A percentile compares a stretch with the other conserved stretches of the same genome.
phyloP scores from a whole-genome alignment of 768 basidiomycete species.

The Mycena sanguinolenta region DNA sequence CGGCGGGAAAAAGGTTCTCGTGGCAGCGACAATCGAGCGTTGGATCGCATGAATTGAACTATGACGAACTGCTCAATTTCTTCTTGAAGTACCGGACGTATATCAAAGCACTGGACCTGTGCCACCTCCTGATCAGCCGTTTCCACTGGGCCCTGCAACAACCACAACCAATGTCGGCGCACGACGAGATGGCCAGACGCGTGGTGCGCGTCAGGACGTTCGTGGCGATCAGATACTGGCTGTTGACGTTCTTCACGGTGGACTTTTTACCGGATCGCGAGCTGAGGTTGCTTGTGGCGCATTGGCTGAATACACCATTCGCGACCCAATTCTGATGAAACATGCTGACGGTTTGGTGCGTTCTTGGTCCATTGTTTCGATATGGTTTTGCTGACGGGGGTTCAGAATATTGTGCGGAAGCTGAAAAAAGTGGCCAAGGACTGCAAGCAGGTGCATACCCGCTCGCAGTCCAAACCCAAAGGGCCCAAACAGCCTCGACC shows the following conservation, averaged over 20 bases:
- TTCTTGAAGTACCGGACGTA: constrained; percentile 94
- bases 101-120: constrained; percentile 82
- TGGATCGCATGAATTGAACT: constrained; percentile 92
- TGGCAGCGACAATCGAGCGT: constrained; percentile 93
- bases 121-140: constrained; percentile 84
- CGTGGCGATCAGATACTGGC: constrained; percentile 91
- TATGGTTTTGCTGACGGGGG: constrained; percentile 27
- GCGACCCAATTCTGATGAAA: constrained; percentile 77
- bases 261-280: constrained; percentile 89
- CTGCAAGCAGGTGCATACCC: constrained; percentile 77
- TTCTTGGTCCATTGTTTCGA: constrained; percentile 20
- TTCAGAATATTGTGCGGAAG: constrained; percentile 83
- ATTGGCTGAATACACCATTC: constrained; percentile 83
- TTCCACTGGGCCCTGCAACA: constrained; percentile 89
- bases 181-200: constrained; percentile 79
- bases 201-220: constrained; percentile 92
- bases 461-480: constrained; percentile 51
- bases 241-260: constrained; percentile 89
- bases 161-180: constrained; percentile 54
- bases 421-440: constrained; percentile 88
- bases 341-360: constrained; percentile 81
- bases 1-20: constrained; percentile 64
- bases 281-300: constrained; percentile 76
- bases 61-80: constrained; percentile 90
- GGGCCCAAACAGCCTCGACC: constrained; percentile 47